Percentiles rank a stretch among this genome's conserved stretches.
These are phyloP conservation scores for Harrya chromipes DNA, from an alignment of 768 basidiomycete genomes.

Conservation along the genomic window DNA sequence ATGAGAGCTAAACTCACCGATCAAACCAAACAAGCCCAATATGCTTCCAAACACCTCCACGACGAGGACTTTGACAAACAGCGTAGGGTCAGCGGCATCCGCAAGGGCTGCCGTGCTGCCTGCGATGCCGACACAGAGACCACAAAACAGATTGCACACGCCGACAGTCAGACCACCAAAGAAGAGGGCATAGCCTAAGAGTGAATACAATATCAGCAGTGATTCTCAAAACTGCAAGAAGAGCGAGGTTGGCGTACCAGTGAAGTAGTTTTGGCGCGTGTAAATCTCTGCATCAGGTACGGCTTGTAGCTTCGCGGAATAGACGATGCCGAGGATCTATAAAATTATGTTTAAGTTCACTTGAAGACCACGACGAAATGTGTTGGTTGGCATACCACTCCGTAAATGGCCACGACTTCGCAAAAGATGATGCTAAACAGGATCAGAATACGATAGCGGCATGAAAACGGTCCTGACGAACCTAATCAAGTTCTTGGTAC, in stretches of 20 bases:
- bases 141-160: conserved; percentile 91
- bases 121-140: conserved; percentile 90
- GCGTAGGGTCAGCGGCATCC: conserved; percentile 90
- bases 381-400: conserved; percentile 58
- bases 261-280: conserved; percentile 88
- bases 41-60: conserved; percentile 95
- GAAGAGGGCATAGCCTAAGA: conserved; percentile 84
- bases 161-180: conserved; percentile 97
- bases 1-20: conserved; percentile 53
- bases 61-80: conserved; percentile 96
- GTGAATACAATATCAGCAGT: background rate
- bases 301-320: conserved; percentile 71
- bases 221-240: background rate
- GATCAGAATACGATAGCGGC: background rate
- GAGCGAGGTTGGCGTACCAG: conserved; percentile 47
- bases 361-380: background rate
- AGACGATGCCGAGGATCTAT: conserved; percentile 95
- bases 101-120: conserved; percentile 94
- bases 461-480: conserved; percentile 29
- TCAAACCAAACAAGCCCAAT: conserved; percentile 88
- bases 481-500: conserved; percentile 98
- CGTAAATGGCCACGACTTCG: conserved; percentile 99
- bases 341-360: background rate
- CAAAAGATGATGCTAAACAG: conserved; percentile 90
- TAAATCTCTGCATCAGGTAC: conserved; percentile 70